These are phyloP conservation scores for Metschnikowia chrysomelidarum DNA, from an alignment of 805 yeast genomes.

Conservation along the genomic window DNA sequence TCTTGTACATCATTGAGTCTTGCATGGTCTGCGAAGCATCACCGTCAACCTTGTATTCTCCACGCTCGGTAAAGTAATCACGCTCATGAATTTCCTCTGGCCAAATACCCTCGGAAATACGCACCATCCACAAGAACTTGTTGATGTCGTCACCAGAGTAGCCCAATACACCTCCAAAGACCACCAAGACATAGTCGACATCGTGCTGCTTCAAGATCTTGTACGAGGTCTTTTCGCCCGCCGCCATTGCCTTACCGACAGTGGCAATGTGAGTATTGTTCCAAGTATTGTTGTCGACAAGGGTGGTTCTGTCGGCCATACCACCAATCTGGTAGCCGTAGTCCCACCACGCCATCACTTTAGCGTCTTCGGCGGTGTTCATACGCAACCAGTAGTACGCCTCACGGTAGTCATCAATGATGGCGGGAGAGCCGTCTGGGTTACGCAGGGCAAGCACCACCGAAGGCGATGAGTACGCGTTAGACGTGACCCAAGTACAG, in stretches of 20 bases:
- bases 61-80: conserved; percentile 75
- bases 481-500: conserved; percentile 96
- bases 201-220: conserved; percentile 86
- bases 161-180: conserved; percentile 93
- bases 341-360: conserved; percentile 99
- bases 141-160: conserved; percentile 95
- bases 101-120: conserved; percentile 99
- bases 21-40: conserved; percentile 83
- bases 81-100: conserved; percentile 95
- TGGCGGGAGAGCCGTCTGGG: conserved; percentile 79
- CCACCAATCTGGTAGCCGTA: conserved; percentile 99
- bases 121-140: conserved; percentile 97
- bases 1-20: conserved; percentile 88
- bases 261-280: conserved; percentile 99
- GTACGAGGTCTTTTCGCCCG: conserved; percentile 83
- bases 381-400: conserved; percentile 98
- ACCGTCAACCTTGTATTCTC: conserved; percentile 86
- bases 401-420: conserved; percentile 97
- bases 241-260: conserved; percentile 97
- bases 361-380: conserved; percentile 96
- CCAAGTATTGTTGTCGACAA: conserved; percentile 99
- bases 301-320: conserved; percentile 98
- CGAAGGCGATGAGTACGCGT: conserved; percentile 96
- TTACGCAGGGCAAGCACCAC: conserved; percentile 84
- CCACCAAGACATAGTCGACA: conserved; percentile 89